phyloP scores from a whole-genome alignment of 2,329 filamentous ascomycete genomes.

The Apiospora rasikravindrae region DNA sequence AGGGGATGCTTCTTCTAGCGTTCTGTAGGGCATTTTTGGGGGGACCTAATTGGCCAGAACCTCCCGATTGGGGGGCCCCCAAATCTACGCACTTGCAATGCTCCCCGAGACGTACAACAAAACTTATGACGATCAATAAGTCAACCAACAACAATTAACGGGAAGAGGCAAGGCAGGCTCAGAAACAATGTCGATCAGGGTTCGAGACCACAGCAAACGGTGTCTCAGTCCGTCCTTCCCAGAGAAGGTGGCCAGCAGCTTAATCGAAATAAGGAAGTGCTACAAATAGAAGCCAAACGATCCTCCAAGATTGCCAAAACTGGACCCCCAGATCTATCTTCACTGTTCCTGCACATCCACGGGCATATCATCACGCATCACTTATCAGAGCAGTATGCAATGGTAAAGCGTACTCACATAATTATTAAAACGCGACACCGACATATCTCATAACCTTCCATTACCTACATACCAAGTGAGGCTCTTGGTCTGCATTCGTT shows the following conservation, averaged over 20 bases:
- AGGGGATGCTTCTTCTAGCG: background rate
- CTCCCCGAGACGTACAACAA: background rate
- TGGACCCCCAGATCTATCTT: background rate
- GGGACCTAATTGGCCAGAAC: background rate
- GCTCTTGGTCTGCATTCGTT: background rate
- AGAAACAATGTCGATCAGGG: slow-evolving; percentile 10
- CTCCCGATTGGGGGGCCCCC: background rate
- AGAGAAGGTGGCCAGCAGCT: background rate
- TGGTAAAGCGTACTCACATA: background rate
- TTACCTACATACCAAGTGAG: background rate
- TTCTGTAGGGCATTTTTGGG: background rate
- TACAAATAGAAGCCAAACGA: background rate
- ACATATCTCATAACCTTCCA: background rate
- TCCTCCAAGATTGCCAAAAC: background rate
- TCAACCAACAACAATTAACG: background rate
- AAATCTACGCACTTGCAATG: background rate
- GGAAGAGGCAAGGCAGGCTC: background rate
- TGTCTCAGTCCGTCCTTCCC: background rate
- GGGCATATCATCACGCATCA: background rate
- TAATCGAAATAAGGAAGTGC: background rate
- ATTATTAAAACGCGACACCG: background rate
- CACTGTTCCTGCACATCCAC: background rate
- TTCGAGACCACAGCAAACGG: slow-evolving; percentile 9
- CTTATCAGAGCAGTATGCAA: background rate
- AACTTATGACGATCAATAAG: background rate